Evolutionary conservation across 2,329 filamentous ascomycete genomes (phyloP).

Genomic region (Botrytis hyacinthi): DNA sequence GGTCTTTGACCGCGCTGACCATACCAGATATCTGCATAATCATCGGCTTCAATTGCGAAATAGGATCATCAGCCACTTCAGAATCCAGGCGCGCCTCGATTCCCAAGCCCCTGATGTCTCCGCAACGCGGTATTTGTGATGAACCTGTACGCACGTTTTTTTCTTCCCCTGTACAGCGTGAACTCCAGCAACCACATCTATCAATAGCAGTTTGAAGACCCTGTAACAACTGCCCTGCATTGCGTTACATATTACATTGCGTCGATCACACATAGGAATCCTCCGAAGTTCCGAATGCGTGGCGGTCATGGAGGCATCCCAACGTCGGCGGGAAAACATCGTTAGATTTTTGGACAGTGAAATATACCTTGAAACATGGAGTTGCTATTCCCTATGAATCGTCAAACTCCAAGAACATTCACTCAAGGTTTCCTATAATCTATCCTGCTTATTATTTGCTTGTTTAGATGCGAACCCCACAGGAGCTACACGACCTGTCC

Average conservation of each 20-base stretch:
- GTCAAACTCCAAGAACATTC: not conserved
- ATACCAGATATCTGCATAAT: conserved; percentile 5
- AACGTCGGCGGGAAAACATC: not conserved
- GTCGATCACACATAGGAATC: conserved; percentile 8
- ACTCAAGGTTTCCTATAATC: not conserved
- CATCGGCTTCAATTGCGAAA: not conserved
- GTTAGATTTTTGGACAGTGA: not conserved
- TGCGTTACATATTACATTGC: not conserved
- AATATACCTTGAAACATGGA: not conserved
- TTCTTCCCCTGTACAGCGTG: not conserved
- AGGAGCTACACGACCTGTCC: not conserved
- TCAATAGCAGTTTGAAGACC: not conserved
- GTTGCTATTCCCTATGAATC: not conserved
- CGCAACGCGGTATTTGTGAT: not conserved
- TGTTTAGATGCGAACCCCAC: not conserved
- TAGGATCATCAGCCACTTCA: not conserved
- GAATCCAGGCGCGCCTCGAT: not conserved
- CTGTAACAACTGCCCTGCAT: not conserved
- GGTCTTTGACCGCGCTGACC: not conserved
- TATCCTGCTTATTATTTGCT: too few species aligned
- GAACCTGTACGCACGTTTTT: conserved; percentile 8
- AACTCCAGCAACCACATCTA: not conserved
- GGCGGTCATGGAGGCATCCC: not conserved
- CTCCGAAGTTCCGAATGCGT: not conserved
- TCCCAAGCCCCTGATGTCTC: not conserved